Base-by-base conservation (phyloP, 352 stramenopile genomes). In the Halophytophthora batemanensis region DNA sequence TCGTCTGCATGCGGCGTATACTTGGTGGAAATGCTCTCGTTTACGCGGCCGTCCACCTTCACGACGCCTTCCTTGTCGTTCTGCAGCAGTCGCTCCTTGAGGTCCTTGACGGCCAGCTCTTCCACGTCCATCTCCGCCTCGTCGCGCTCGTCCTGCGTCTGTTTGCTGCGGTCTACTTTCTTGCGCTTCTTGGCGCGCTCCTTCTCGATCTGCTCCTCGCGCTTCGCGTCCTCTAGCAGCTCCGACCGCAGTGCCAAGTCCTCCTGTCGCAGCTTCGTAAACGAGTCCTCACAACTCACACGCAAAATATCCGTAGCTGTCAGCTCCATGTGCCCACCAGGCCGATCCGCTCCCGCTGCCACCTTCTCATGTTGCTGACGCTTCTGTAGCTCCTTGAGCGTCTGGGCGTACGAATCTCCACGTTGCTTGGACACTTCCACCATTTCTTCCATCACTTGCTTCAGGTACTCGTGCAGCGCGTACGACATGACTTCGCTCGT, bases 111-210 rank as follows among this genome's bases (percentile, higher is more conserved):
- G 13, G 84, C 82, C 1, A 95, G 56, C 46, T 95, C 82, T 23
- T 91, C 82, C 1, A 95, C 55, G 43, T 95, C 84, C 82, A 95
- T 91, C 50, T 95, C 84, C 1, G 77, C 78, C 51, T 95, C 84
- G 56, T 93, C 78, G 25, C 85, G 85, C 42, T 90, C 83, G 19
- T 95, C 84, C 48, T 91, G 79, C 13, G 75, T 70, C 38, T 80
- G 43, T 46, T 90, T 90, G 51, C 75, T 84, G 22, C 79, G 78
- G 34, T 95, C 83, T 21, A 88, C 78, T 55, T 95, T 95, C 54
- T 92, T 90, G 14, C 84, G 84, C 59, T 93, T 95, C 62, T 91
- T 91, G 6, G 75, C 76, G 10, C 82, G 77, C 50, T 95, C 84
- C 29, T 83, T 86, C 41, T 93, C 84, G 0, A 71, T 65, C 23